Percentiles rank a stretch among this genome's conserved stretches.
These are phyloP conservation scores for Eimeria maxima DNA, from an alignment of 169 alveolate species.

Conservation along the genomic window DNA sequence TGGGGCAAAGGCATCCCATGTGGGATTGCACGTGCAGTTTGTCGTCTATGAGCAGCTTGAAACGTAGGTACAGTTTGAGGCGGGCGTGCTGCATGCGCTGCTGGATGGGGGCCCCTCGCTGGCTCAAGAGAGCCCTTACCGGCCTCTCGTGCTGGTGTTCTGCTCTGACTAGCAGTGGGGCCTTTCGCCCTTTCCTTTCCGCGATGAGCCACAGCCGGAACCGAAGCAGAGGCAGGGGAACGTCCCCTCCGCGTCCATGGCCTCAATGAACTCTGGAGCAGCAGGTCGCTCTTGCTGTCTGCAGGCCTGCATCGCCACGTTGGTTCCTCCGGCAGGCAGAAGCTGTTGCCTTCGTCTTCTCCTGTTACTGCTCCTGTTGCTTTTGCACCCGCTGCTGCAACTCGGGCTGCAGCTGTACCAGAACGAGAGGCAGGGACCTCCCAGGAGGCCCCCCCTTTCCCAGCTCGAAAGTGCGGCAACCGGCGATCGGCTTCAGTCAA, in stretches of 20 bases:
- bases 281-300: constrained; percentile 36
- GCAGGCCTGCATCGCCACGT: not conserved
- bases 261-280: constrained; percentile 45
- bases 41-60: not conserved
- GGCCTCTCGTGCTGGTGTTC: not conserved
- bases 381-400: not conserved
- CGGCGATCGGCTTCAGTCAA: constrained; percentile 27
- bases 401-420: not conserved
- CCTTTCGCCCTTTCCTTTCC: not conserved
- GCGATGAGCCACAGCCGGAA: not conserved
- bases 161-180: not conserved
- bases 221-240: not conserved
- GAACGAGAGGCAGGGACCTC: constrained; percentile 10
- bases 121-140: not conserved
- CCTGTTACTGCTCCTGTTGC: not conserved
- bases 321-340: constrained; percentile 65
- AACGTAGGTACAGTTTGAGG: not conserved
- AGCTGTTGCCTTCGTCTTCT: not conserved
- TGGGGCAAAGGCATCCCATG: not conserved
- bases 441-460: constrained; percentile 69
- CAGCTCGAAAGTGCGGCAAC: constrained; percentile 28
- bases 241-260: constrained; percentile 64
- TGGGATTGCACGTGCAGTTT: not conserved
- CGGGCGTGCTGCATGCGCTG: not conserved
- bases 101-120: not conserved